Evolutionary conservation across 768 basidiomycete species (phyloP).

Genomic region (Imleria badia): DNA sequence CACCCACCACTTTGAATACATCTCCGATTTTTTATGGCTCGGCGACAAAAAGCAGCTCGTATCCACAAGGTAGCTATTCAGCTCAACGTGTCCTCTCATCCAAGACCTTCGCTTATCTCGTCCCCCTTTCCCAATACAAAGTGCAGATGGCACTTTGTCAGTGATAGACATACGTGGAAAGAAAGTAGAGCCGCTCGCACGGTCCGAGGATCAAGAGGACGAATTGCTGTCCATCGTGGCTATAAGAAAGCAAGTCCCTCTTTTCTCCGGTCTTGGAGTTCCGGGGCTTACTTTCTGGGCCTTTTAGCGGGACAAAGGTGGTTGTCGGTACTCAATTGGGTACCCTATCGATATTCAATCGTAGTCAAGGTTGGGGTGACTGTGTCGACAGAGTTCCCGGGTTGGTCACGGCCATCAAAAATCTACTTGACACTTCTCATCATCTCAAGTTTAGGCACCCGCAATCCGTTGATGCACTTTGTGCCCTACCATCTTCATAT

Average conservation of each 20-base stretch:
- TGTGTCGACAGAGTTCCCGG: conserved; percentile 90
- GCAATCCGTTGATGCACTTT: conserved; percentile 85
- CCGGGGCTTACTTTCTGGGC: neutral
- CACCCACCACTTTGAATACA: conserved; percentile 91
- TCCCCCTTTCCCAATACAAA: conserved; percentile 29
- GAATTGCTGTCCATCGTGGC: conserved; percentile 83
- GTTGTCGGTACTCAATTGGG: conserved; percentile 90
- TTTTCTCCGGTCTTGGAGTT: neutral
- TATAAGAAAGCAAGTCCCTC: conserved; percentile 67
- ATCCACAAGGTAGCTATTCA: conserved; percentile 67
- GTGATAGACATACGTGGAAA: conserved; percentile 89
- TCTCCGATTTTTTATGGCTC: conserved; percentile 88
- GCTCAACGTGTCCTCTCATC: neutral
- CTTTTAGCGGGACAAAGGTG: conserved; percentile 65
- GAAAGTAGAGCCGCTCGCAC: conserved; percentile 71
- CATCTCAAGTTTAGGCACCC: conserved; percentile 63
- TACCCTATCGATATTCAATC: conserved; percentile 87
- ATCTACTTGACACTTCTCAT: conserved; percentile 8
- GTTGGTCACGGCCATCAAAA: conserved; percentile 40
- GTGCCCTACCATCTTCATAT: conserved; percentile 62
- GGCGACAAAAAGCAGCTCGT: conserved; percentile 82
- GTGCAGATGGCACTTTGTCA: conserved; percentile 91
- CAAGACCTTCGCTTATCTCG: neutral
- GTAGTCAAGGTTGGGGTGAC: conserved; percentile 84
- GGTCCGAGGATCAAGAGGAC: conserved; percentile 96